Conservation (phyloP, 2,329 filamentous ascomycete species). For the Penicillium griseofulvum region DNA sequence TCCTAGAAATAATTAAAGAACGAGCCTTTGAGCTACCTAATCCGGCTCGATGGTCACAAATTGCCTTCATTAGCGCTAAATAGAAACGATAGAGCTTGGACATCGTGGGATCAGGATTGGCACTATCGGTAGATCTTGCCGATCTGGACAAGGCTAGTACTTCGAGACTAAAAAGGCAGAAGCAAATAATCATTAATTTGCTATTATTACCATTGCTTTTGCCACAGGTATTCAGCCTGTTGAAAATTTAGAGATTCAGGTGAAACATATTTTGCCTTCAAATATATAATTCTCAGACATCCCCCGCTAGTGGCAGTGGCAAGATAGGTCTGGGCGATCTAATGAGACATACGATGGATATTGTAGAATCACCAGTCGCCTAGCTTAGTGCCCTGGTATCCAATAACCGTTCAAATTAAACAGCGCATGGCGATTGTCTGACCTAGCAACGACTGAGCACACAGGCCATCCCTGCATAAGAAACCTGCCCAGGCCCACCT, state of each 20-base stretch:
- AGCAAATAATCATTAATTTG: no score
- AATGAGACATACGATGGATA: no score
- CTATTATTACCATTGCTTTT: background rate
- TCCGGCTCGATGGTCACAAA: no score
- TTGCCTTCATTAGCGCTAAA: no score
- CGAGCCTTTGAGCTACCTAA: no score
- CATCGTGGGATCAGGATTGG: background rate
- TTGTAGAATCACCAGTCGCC: background rate
- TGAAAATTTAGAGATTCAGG: background rate
- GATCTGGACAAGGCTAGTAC: background rate
- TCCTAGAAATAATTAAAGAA: background rate
- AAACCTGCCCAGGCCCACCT: no score
- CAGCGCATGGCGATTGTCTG: background rate
- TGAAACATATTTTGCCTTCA: background rate
- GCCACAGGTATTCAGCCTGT: background rate
- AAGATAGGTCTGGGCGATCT: background rate
- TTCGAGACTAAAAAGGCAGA: background rate
- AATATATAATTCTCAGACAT: no score
- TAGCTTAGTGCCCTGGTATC: no score
- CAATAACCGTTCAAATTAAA: background rate
- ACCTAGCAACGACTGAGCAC: background rate
- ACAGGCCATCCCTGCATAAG: background rate
- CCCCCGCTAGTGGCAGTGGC: background rate
- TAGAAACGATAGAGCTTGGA: background rate
- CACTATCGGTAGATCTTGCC: background rate